Percentiles rank a stretch among this genome's conserved stretches.
Conservation (phyloP, 306 rosid species). For the cucumber (Cucumis sativus) region Cucumber_9930_V3 NC_026658.2:3946501-3947000, state of each 20-base stretch:
- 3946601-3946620: background rate
- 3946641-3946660: background rate
- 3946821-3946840: background rate
- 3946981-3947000: background rate
- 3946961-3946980: slow-evolving; percentile 33
- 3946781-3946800: slow-evolving; percentile 1
- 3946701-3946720: background rate
- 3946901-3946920: too few relatives aligned
- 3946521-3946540: background rate
- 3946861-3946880: slow-evolving; percentile 48
- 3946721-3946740: background rate
- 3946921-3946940: slow-evolving; percentile 13
- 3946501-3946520: slow-evolving; percentile 31
- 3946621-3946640: background rate
- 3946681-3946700: background rate
- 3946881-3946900: slow-evolving; percentile 12
- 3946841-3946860: slow-evolving; percentile 2
- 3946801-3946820: background rate
- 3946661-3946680: background rate
- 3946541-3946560: background rate
- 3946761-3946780: background rate
- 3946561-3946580: background rate
- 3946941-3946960: slow-evolving; percentile 19
- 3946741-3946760: background rate
- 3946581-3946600: background rate